Base-by-base conservation (phyloP, 2,329 filamentous ascomycete genomes). In the Fulvia fulva region DNA sequence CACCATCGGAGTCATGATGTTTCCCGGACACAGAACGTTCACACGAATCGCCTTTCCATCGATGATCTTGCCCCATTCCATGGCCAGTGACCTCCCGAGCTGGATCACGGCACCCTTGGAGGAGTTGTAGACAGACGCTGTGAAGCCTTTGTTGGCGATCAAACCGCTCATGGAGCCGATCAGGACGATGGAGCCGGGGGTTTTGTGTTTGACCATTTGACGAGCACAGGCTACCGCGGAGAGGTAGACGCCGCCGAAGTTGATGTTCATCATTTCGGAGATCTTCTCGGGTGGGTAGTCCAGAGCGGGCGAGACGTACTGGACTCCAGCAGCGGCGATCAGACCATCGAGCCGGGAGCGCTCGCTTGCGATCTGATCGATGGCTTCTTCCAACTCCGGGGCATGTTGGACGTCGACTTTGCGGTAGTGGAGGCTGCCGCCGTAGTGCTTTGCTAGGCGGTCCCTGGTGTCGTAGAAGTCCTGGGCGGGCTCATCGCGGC, bases 151-250 rank as follows among this genome's bases (percentile, higher is more conserved):
- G 37, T 70, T 66, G 4, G 65, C 63, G 25, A 67, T 61, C 11
- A 76, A 65, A 0, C 78, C 80, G 57, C 77, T 79, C 78, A 82
- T 82, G 63, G 76, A 79, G 0, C 78, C 80, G 0, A 82, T 70
- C 9, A 81, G 69, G 2, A 81, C 71, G 55, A 82, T 80, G 3
- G 75, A 78, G n/a, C 77, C 80, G 11, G 71, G 72, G n/a, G 71
- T 78, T 58, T 83, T 80, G 64, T 77, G 74, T 30, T 75, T 74
- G 59, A 77, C 76, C 74, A 81, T 79, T 62, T 80, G 75, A 49
- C 73, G 73, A 1, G 79, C 79, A 3, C 74, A 77, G 0, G 78
- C 75, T 23, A 76, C 76, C 2, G 79, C 78, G 0, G 74, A 72
- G 56, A 78, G 74, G 63, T 81, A 79, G 2, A 77, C 77, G 4